Conservation (phyloP, 2,329 filamentous ascomycete species). For the Geosmithia morbida region DNA sequence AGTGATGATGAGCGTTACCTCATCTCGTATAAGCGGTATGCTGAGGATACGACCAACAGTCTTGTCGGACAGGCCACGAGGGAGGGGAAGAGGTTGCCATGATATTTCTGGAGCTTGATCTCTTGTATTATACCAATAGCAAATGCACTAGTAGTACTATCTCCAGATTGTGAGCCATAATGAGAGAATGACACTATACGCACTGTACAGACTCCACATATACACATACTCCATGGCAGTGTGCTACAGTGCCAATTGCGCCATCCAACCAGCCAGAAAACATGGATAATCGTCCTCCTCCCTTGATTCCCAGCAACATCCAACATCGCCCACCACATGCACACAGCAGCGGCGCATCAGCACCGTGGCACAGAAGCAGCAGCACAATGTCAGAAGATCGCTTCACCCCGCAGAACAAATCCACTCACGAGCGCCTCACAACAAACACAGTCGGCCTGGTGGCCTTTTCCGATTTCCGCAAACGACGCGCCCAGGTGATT, state of each 20-base stretch:
- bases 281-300: not conserved
- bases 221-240: not conserved
- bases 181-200: no score
- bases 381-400: constrained; percentile 34
- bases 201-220: not conserved
- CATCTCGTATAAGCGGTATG: constrained; percentile 53
- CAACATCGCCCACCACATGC: not conserved
- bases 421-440: constrained; percentile 69
- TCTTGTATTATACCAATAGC: not conserved
- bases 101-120: no score
- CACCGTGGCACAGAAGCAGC: not conserved
- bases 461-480: constrained; percentile 84
- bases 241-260: not conserved
- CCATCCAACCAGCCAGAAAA: not conserved
- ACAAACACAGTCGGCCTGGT: constrained; percentile 85
- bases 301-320: no score
- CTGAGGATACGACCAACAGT: constrained; percentile 48
- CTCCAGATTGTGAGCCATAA: no score
- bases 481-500: constrained; percentile 85
- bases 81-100: constrained; percentile 45
- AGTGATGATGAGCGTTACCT: constrained; percentile 55
- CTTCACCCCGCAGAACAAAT: constrained; percentile 59
- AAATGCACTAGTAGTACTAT: not conserved
- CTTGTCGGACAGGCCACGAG: constrained; percentile 48
- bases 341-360: not conserved